Conservation (phyloP, 2,329 filamentous ascomycete species). For the Piedraia hortae region DNA sequence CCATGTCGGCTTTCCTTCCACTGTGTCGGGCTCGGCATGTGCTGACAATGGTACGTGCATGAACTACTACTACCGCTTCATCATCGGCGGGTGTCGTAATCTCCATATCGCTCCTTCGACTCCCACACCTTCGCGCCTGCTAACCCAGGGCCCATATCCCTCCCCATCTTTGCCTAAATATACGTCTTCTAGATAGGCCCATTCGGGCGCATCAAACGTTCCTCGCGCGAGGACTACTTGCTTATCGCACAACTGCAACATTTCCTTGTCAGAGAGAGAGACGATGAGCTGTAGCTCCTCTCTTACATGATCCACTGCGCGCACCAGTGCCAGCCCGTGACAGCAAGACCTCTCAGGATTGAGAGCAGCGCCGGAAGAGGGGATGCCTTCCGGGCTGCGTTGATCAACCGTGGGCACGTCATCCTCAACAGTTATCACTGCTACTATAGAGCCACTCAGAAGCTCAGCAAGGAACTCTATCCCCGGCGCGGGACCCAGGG, state of each 20-base stretch:
- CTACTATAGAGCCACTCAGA: slow-evolving; percentile 43
- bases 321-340: slow-evolving; percentile 39
- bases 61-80: no score
- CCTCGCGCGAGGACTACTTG: slow-evolving; percentile 37
- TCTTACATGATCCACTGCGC: slow-evolving; percentile 32
- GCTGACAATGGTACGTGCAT: no score
- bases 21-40: no score
- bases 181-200: slow-evolving; percentile 40
- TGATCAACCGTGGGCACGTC: background rate
- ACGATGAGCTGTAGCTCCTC: slow-evolving; percentile 36
- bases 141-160: slow-evolving; percentile 9
- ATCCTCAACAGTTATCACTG: slow-evolving; percentile 32
- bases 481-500: slow-evolving; percentile 36
- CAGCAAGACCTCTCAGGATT: slow-evolving; percentile 31
- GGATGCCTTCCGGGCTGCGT: slow-evolving; percentile 3
- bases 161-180: slow-evolving; percentile 10
- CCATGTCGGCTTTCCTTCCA: no score
- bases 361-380: slow-evolving; percentile 13
- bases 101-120: slow-evolving; percentile 12
- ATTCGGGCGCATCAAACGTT: slow-evolving; percentile 38
- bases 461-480: slow-evolving; percentile 31
- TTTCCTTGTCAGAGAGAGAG: slow-evolving; percentile 20
- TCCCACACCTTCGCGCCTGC: slow-evolving; percentile 6
- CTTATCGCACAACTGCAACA: slow-evolving; percentile 4
- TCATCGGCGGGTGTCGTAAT: slow-evolving; percentile 10